Conservation (phyloP, 1,284 basidiomycete species). For the Cutaneotrichosporon dermatis region DNA sequence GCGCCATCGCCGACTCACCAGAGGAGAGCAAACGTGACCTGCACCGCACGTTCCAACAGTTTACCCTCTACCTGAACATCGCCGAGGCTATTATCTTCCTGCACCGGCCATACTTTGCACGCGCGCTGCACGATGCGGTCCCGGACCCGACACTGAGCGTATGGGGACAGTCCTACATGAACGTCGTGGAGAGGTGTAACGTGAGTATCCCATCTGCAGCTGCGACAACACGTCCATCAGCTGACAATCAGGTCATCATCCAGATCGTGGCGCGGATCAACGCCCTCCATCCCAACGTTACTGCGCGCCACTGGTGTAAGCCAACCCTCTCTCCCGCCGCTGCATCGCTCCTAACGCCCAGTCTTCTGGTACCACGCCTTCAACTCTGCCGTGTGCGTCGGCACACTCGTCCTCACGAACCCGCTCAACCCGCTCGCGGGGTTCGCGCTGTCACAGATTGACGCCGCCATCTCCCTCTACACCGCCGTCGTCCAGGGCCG, state of each 20-base stretch:
- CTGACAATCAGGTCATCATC: constrained; percentile 23
- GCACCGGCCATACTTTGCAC: constrained; percentile 29
- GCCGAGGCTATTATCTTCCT: constrained; percentile 27
- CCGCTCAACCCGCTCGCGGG: constrained; percentile 11
- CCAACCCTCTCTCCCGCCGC: too few relatives aligned
- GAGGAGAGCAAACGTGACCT: constrained; percentile 18
- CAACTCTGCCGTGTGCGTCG: constrained; percentile 28
- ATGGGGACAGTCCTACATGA: constrained; percentile 24
- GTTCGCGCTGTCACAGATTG: constrained; percentile 15
- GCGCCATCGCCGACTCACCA: constrained; percentile 18
- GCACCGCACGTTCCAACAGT: constrained; percentile 24
- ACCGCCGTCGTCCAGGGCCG: constrained; percentile 14
- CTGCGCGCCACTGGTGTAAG: constrained; percentile 28
- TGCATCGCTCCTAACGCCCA: too few relatives aligned
- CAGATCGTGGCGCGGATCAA: constrained; percentile 20
- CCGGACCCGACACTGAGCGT: constrained; percentile 18
- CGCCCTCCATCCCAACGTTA: constrained; percentile 25
- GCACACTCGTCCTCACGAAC: constrained; percentile 15
- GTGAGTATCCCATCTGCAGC: constrained; percentile 12
- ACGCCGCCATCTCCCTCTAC: constrained; percentile 19
- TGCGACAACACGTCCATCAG: neutral
- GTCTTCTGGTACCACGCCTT: constrained; percentile 29
- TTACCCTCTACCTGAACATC: constrained; percentile 25
- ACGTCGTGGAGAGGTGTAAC: constrained; percentile 30
- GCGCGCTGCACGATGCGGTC: constrained; percentile 22